Base-by-base conservation (phyloP, 2,329 filamentous ascomycete genomes). In the Pochonia chlamydosporia region DNA sequence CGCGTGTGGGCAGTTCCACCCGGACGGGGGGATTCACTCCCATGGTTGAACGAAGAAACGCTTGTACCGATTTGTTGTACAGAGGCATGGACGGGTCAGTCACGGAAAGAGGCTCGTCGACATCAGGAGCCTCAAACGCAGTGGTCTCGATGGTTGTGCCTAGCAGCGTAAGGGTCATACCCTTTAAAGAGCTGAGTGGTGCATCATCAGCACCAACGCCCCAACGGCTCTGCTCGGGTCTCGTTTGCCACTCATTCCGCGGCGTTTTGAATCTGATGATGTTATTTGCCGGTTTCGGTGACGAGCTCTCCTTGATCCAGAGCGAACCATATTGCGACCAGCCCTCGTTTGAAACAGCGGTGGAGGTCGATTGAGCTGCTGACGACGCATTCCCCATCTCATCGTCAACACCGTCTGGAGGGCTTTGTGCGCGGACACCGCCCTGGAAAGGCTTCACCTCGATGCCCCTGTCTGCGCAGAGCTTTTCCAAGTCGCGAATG, bases 71-170 rank as follows among this genome's bases (percentile, higher is more conserved):
- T 60, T 87, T 86, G 65, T 86, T 85, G 64, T 84, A 84, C 9
- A 82, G 60, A 3, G 73, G 73, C 25, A 67, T 63, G 4, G 65
- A 64, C 25, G 59, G 62, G 20, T 66, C 64, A 16, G 64, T 64
- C 18, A 63, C 75, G 7, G 53, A 44, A 5, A 56, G 55, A 11
- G 62, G 62, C 68, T 87, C 83, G 56, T 86, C 79, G 62, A 81
- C 73, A 50, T 89, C 85, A 1, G 75, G 72, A 1, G 78, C 80
- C 40, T 84, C 76, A 58, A 88, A 89, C 39, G 84, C 81, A 11
- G 85, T 82, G 36, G 92, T 78, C 63, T 95, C 86, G 57, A 93
- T 85, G 40, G 87, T 84, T 55, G 85, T 86, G 28, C 88, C 89
- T 36, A 93, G 79, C 45, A 95, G 80, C 1, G 86, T 84, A n/a